Conservation (phyloP, 192 early-diverging fungal species). For the Linnemannia zychae region DNA sequence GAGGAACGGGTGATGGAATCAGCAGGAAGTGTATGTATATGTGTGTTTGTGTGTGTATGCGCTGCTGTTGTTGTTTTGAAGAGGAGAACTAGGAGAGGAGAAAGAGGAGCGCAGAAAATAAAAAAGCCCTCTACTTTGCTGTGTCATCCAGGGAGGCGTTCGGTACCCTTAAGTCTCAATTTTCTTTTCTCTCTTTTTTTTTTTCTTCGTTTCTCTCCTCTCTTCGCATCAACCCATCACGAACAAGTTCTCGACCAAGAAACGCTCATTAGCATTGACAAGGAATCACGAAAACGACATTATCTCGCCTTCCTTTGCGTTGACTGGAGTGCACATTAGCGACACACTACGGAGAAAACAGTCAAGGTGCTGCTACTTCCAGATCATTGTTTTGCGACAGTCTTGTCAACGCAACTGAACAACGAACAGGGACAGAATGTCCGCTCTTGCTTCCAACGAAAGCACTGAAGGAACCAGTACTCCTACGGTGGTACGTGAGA, state of each 20-base stretch:
- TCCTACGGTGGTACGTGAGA: neutral
- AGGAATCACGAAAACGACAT: neutral
- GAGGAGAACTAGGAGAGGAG: neutral
- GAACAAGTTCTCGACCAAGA: neutral
- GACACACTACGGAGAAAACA: neutral
- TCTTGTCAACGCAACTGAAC: neutral
- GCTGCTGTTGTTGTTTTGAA: neutral
- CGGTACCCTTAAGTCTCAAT: neutral
- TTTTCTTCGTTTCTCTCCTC: neutral
- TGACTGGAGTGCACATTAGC: neutral
- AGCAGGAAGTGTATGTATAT: neutral
- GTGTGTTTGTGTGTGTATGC: neutral
- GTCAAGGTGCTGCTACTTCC: too few species aligned
- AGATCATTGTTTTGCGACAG: neutral
- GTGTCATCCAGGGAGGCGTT: neutral
- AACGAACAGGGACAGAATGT: constrained; percentile 15
- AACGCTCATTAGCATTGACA: neutral
- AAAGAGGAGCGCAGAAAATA: neutral
- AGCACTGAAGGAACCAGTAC: constrained; percentile 10
- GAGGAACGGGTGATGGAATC: neutral
- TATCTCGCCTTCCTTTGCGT: neutral
- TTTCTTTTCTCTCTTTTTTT: neutral
- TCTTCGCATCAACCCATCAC: neutral
- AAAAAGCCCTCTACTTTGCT: too few species aligned
- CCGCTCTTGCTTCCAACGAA: neutral